Evolutionary conservation across 192 early-diverging fungal species (phyloP).

Genomic region (Funneliformis geosporum): DNA sequence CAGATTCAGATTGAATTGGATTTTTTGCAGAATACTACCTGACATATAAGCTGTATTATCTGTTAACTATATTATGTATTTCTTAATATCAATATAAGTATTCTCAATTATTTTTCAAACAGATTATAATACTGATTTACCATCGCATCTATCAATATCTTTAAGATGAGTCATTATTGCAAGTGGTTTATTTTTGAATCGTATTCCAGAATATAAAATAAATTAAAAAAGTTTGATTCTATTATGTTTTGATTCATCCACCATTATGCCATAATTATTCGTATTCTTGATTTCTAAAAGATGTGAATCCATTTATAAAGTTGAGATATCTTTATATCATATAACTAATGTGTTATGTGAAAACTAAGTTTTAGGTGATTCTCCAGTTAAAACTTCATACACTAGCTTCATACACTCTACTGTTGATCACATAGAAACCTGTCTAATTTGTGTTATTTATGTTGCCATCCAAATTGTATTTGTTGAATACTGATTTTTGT

Average conservation of each 20-base stretch:
- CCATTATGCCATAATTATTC: background rate
- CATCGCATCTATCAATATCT: too few species aligned
- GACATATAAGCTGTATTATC: too few species aligned
- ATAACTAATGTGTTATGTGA: background rate
- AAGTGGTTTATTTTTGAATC: background rate
- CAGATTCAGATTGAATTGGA: too few species aligned
- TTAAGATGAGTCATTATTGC: too few species aligned
- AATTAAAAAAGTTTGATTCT: background rate
- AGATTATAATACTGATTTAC: too few species aligned
- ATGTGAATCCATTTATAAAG: background rate
- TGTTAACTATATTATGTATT: too few species aligned
- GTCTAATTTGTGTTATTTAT: background rate
- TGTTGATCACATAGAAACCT: background rate
- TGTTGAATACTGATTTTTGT: background rate
- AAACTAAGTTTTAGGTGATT: background rate
- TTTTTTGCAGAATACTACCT: too few species aligned
- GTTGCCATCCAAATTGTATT: conserved; percentile 1
- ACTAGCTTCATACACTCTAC: background rate
- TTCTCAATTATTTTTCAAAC: too few species aligned
- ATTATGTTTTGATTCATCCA: background rate
- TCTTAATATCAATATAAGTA: too few species aligned
- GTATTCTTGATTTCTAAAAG: background rate
- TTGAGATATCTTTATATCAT: background rate
- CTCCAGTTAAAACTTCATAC: background rate
- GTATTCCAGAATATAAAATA: background rate